Conservation (phyloP, 176 grass and related monocot genomes). For the Echinochloa phyllopogon region DNA sequence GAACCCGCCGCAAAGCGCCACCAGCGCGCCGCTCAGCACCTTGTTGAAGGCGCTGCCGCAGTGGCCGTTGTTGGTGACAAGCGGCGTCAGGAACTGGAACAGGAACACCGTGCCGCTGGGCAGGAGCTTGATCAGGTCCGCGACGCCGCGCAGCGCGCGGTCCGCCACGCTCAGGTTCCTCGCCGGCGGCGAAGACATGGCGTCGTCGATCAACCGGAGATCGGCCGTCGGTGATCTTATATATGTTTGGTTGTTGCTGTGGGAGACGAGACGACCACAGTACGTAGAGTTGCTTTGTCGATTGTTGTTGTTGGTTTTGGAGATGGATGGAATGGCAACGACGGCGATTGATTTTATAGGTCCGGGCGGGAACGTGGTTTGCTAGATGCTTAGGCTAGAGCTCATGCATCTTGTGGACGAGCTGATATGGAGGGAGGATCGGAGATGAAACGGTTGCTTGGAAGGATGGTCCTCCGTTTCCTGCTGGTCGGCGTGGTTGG, state of each 20-base stretch:
- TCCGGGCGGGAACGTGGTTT: too few species aligned
- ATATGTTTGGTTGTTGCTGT: too few species aligned
- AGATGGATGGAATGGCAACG: neutral
- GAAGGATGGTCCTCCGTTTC: conserved; percentile 43
- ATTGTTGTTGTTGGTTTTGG: neutral
- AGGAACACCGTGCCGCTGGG: conserved; percentile 82
- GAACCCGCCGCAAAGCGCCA: conserved; percentile 61
- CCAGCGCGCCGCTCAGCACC: conserved; percentile 39
- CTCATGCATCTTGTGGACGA: conserved; percentile 18
- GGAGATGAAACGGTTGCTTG: conserved; percentile 48
- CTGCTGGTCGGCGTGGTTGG: neutral
- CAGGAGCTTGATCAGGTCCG: conserved; percentile 84
- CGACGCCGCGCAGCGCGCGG: conserved; percentile 50
- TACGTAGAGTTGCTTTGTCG: too few species aligned
- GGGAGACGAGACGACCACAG: too few species aligned
- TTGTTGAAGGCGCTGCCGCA: conserved; percentile 57
- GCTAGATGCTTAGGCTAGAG: neutral
- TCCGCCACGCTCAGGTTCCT: conserved; percentile 41
- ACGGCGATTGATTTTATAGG: conserved; percentile 25
- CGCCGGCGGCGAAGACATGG: neutral
- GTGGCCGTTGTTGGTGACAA: conserved; percentile 73
- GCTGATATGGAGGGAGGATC: neutral
- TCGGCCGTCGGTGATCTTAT: too few species aligned
- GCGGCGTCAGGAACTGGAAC: conserved; percentile 76
- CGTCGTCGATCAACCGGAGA: neutral